A percentile compares a stretch with the other conserved stretches of the same genome.
Conservation (phyloP, 768 basidiomycete genomes). For the Russula lepida region DNA sequence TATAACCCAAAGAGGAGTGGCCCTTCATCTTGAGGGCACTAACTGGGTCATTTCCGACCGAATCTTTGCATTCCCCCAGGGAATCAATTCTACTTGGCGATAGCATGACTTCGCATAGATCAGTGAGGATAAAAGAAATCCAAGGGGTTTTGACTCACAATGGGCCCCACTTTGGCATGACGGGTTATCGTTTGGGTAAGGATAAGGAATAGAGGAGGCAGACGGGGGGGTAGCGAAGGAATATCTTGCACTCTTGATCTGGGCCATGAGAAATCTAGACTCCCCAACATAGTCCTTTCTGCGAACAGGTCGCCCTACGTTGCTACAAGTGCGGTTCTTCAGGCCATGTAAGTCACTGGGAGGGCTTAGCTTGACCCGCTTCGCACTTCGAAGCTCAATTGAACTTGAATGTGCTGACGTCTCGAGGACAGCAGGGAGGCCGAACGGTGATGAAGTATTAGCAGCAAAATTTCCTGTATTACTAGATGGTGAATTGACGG, state of each 20-base stretch:
- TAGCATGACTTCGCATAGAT: not conserved
- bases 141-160: not conserved
- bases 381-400: constrained; percentile 56
- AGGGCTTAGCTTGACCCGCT: constrained; percentile 74
- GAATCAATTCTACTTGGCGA: not conserved
- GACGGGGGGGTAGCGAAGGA: constrained; percentile 62
- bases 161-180: not conserved
- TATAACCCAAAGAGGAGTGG: constrained; percentile 60
- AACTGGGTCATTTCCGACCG: not conserved
- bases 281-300: constrained; percentile 72
- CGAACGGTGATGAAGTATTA: constrained; percentile 39
- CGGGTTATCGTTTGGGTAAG: not conserved
- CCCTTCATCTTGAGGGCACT: constrained; percentile 29
- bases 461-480: constrained; percentile 36
- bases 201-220: constrained; percentile 24
- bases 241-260: constrained; percentile 69
- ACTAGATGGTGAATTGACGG: constrained; percentile 61
- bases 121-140: not conserved
- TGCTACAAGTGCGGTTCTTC: constrained; percentile 39
- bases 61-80: not conserved
- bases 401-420: constrained; percentile 37
- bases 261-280: constrained; percentile 67
- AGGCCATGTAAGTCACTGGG: constrained; percentile 49
- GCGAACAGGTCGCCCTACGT: constrained; percentile 41
- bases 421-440: constrained; percentile 42